Evolutionary conservation across 257 asterid genomes (phyloP).

Genomic region (Pogostemon cablin): DNA sequence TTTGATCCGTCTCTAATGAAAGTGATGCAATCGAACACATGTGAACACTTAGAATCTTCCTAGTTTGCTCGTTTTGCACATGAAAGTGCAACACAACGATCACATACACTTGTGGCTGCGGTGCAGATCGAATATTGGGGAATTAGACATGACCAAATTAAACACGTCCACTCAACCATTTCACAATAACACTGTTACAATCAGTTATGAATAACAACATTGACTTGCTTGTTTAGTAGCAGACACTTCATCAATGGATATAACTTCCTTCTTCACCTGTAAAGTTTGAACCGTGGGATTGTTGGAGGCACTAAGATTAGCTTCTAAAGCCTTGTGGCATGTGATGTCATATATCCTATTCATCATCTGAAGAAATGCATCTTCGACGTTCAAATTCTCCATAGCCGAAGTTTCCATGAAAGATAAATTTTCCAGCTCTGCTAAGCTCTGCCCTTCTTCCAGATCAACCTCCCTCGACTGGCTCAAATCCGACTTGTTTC

Average conservation of each 20-base stretch:
- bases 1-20: too few relatives aligned
- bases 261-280: conserved; percentile 55
- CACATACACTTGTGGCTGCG: too few relatives aligned
- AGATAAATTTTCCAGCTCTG: conserved; percentile 61
- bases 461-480: conserved; percentile 57
- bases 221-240: conserved; percentile 62
- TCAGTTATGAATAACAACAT: conserved; percentile 49
- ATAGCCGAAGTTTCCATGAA: conserved; percentile 89
- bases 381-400: conserved; percentile 81
- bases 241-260: conserved; percentile 68
- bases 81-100: too few relatives aligned
- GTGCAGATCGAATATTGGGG: too few relatives aligned
- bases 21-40: too few relatives aligned
- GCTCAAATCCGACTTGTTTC: conserved; percentile 70
- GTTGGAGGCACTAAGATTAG: conserved; percentile 39
- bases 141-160: too few relatives aligned
- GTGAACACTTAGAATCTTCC: too few relatives aligned
- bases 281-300: conserved; percentile 30
- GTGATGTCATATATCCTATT: conserved; percentile 57
- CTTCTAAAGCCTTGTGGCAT: conserved; percentile 57
- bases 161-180: too few relatives aligned
- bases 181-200: too few relatives aligned
- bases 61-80: too few relatives aligned
- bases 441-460: conserved; percentile 76
- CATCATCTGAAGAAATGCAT: conserved; percentile 77